Base-by-base conservation (phyloP, 225 moss, liverwort and hornwort genomes). In the Polytrichum commune region DNA sequence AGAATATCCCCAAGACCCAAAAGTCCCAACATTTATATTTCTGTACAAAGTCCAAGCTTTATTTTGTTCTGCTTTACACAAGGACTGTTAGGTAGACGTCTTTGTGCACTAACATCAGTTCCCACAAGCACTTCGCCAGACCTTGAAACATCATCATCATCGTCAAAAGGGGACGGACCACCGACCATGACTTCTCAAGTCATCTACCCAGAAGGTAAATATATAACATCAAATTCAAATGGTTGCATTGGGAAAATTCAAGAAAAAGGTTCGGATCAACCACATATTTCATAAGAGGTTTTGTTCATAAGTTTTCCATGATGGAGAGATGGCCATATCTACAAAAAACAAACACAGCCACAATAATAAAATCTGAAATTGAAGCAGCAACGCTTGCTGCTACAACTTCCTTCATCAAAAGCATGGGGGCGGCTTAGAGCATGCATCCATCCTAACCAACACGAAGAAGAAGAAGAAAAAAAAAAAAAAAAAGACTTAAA, bases 281-380 rank as follows among this genome's bases (percentile, higher is more conserved):
- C 8, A 26, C 67, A 53, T 54, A 27, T 25, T 68, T 33, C 68
- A 53, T 8, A 66, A 65, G n/a, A 46, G 46, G n/a, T 27, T 54
- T n/a, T 24, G 20, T 58, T 19, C 1, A 56, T 67, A 29, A 13
- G 46, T 46, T 56, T 70, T 76, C 55, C 78, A 70, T 73, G 53
- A 46, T 58, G 58, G 46, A 67, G 25, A 73, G 65, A 63, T 33
- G 25, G 74, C 22, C 71, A 65, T 68, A 55, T 73, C 76, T 74
- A 78, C 65, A 78, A 29, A 65, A 35, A 54, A 78, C 22, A 65
- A 46, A 54, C 29, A 55, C 19, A 27, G 69, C 77, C 72, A 53
- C 23, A 69, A 54, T 60, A 70, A 54, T 58, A 28, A 69, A 46
- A 46, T 46, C 64, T 68, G 75, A 60, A 65, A 69, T 29, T 27